These are phyloP conservation scores for Phytopythium oedochilum DNA, from an alignment of 352 stramenopile genomes.

Conservation along the genomic window DNA sequence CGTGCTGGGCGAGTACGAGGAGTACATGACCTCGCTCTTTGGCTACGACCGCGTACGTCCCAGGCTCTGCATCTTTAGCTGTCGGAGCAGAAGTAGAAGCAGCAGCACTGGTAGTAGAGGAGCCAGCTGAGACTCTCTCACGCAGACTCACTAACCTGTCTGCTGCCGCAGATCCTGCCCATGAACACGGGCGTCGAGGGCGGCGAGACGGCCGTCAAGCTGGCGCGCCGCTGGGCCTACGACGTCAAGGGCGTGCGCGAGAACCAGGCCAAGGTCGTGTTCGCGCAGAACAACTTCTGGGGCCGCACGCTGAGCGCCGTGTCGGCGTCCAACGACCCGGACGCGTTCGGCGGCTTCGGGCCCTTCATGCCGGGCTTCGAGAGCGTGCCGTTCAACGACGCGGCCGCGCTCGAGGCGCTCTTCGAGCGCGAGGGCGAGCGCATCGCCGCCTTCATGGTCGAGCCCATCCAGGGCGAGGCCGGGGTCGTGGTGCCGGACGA, in stretches of 20 bases:
- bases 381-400: conserved; percentile 92
- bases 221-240: conserved; percentile 96
- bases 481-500: conserved; percentile 97
- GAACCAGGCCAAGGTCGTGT: conserved; percentile 92
- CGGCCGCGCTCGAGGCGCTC: conserved; percentile 75
- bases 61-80: no score
- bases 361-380: conserved; percentile 98
- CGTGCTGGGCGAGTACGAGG: conserved; percentile 94
- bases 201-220: conserved; percentile 97
- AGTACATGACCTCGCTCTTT: conserved; percentile 97
- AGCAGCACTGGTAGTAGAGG: no score
- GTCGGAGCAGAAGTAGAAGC: no score
- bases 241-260: conserved; percentile 94
- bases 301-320: conserved; percentile 97
- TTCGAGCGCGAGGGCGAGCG: conserved; percentile 81
- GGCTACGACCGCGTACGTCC: conserved; percentile 91
- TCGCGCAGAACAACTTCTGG: conserved; percentile 99
- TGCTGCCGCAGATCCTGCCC: conserved; percentile 77
- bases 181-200: conserved; percentile 99
- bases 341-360: conserved; percentile 89
- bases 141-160: no score
- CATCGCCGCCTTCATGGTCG: conserved; percentile 99
- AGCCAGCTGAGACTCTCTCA: no score
- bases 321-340: conserved; percentile 91
- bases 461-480: conserved; percentile 99